phyloP scores from a whole-genome alignment of 495 filamentous ascomycete genomes.

The Pyrenula aspistea region DNA sequence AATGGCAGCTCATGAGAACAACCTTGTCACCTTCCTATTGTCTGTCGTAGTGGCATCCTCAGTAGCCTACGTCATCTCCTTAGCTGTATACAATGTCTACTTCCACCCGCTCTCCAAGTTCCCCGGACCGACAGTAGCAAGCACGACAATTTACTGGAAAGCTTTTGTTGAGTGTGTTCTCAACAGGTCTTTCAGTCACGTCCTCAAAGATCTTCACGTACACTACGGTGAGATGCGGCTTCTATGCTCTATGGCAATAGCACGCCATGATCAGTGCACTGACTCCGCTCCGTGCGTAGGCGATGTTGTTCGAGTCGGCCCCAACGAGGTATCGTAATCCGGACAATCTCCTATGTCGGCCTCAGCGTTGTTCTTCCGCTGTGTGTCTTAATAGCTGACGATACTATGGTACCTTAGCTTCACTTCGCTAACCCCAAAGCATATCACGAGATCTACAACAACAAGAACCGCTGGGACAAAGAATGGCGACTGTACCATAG shows the following conservation, averaged over 20 bases:
- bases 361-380: neutral
- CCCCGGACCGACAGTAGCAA: slow-evolving; percentile 5
- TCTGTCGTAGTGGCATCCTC: neutral
- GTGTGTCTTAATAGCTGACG: neutral
- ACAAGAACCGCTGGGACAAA: slow-evolving; percentile 3
- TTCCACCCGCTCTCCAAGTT: slow-evolving; percentile 10
- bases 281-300: neutral
- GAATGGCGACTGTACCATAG: slow-evolving; percentile 2
- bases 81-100: neutral
- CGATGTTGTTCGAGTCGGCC: neutral
- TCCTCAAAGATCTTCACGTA: slow-evolving; percentile 5
- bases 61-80: neutral
- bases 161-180: slow-evolving; percentile 7
- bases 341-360: neutral
- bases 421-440: slow-evolving; percentile 1
- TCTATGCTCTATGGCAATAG: neutral
- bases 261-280: neutral
- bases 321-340: slow-evolving; percentile 1
- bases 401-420: neutral
- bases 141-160: slow-evolving; percentile 6
- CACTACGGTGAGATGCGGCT: slow-evolving; percentile 5
- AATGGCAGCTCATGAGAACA: neutral
- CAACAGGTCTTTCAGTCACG: slow-evolving; percentile 8
- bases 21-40: neutral
- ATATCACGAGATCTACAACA: slow-evolving; percentile 3